Percentiles rank a stretch among this genome's conserved stretches.
Conservation (phyloP, 2,329 filamentous ascomycete species). For the Tolypocladium pustulatum region DNA sequence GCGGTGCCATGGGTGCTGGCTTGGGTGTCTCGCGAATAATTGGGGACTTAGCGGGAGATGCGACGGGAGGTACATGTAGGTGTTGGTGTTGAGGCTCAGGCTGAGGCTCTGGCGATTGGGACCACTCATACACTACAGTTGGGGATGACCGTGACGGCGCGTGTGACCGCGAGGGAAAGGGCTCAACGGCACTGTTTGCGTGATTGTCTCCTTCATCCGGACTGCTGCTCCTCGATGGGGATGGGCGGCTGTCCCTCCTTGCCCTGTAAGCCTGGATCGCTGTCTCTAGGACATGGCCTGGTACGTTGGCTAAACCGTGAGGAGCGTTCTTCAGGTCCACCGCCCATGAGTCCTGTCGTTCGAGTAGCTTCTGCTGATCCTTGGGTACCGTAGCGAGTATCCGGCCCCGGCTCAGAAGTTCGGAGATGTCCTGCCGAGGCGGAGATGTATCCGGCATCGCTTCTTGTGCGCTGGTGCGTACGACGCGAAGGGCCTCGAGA, state of each 20-base stretch:
- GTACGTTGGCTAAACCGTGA: slow-evolving; percentile 20
- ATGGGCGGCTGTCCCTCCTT: neutral
- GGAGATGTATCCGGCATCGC: slow-evolving; percentile 16
- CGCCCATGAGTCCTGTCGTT: slow-evolving; percentile 25
- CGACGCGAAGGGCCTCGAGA: neutral
- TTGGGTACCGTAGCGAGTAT: slow-evolving; percentile 22
- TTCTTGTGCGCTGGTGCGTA: neutral
- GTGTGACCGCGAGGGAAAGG: neutral
- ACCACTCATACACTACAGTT: slow-evolving; percentile 10
- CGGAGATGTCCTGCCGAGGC: slow-evolving; percentile 11
- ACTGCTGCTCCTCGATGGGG: neutral
- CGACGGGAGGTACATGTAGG: too few species aligned
- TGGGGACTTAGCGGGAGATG: slow-evolving; percentile 8
- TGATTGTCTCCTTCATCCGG: neutral
- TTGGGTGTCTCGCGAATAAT: slow-evolving; percentile 15
- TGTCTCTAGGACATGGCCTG: slow-evolving; percentile 22
- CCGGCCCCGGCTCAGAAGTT: slow-evolving; percentile 14
- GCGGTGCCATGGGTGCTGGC: slow-evolving; percentile 5
- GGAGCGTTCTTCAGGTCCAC: slow-evolving; percentile 12
- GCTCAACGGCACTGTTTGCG: neutral
- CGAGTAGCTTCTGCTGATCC: slow-evolving; percentile 27
- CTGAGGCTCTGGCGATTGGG: slow-evolving; percentile 6
- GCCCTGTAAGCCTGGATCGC: slow-evolving; percentile 13
- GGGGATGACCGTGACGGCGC: slow-evolving; percentile 1
- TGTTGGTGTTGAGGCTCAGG: neutral